Evolutionary conservation across 352 stramenopile species (phyloP), one percentile per base, ranked within the genome.

Genomic region (Phytophthora multivora): DNA sequence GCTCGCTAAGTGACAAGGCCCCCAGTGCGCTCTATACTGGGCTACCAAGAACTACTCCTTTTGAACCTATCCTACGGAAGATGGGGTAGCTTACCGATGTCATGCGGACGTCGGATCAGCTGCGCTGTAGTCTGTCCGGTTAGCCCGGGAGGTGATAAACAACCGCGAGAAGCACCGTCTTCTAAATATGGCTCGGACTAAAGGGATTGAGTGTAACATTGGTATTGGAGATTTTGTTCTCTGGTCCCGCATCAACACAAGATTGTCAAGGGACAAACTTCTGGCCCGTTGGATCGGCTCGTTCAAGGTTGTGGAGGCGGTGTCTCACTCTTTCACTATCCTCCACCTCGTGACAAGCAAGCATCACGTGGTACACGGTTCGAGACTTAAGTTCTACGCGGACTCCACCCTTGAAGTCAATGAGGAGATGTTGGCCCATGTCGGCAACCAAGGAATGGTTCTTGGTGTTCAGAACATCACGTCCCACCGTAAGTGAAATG

Each of bases 391-490:
- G 8, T 50, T 51, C 21, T 60, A 52, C 52, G 9, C 18, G 18
- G 28, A 42, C 15, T 42, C 3, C 2, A 52, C 16, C 9, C 30
- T 52, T 2, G 46, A 52, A 30, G 41, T 42, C 2, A 55, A 6
- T 4, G 43, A 63, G 23, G 45, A 63, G 11, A 15, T 52, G n/a
- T 9, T 61, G 5, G 53, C 53, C 3, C 45, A 55, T 21, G 35
- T 63, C 2, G 35, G 33, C 0, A 63, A 63, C 16, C 54, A 54
- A 31, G 43, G 23, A 2, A 63, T 63, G 43, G n/a, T 63, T 13
- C 18, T 54, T 13, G 42, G 19, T 1, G 28, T 55, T 12, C 19
- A 52, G 9, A 6, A 28, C 19, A 19, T 60, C 41, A 50, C 25
- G 0, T n/a, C 41, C 2, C 43, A 62, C 8, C 42, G 53, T 31